A percentile compares a stretch with the other conserved stretches of the same genome.
Evolutionary conservation across 1,284 basidiomycete species (phyloP).

Genomic region (Marasmius oreades): DNA sequence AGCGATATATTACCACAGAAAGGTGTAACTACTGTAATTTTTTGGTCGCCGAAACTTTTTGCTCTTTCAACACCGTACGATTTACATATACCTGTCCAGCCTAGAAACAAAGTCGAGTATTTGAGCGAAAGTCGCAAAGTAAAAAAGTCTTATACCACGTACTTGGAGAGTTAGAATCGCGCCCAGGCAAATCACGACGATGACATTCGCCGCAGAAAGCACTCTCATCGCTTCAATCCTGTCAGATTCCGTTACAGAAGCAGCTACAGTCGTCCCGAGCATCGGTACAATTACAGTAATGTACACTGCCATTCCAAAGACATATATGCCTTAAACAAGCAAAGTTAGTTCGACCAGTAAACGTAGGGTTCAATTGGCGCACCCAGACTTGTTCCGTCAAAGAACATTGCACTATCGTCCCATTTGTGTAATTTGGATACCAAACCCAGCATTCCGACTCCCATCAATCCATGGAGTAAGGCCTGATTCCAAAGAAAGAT

Average conservation of each 20-base stretch:
- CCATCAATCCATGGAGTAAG: slow-evolving; percentile 78
- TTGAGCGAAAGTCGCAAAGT: slow-evolving; percentile 1
- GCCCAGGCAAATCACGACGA: slow-evolving; percentile 66
- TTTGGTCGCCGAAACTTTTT: slow-evolving; percentile 32
- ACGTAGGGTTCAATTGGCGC: slow-evolving; percentile 25
- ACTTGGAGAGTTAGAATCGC: slow-evolving; percentile 73
- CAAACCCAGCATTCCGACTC: slow-evolving; percentile 69
- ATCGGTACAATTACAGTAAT: slow-evolving; percentile 75
- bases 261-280: slow-evolving; percentile 68
- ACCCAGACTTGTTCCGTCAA: slow-evolving; percentile 86
- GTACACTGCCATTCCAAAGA: slow-evolving; percentile 77
- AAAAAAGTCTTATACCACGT: slow-evolving; percentile 13
- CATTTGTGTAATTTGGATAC: slow-evolving; percentile 78
- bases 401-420: slow-evolving; percentile 90
- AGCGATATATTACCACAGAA: too few species aligned
- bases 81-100: slow-evolving; percentile 84
- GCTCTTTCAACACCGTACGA: slow-evolving; percentile 50
- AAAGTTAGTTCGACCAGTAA: slow-evolving; percentile 4
- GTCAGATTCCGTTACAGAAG: slow-evolving; percentile 53
- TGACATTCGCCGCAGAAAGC: slow-evolving; percentile 80
- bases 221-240: slow-evolving; percentile 76
- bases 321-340: slow-evolving; percentile 54
- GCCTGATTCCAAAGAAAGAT: slow-evolving; percentile 45
- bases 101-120: slow-evolving; percentile 36
- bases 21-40: slow-evolving; percentile 33